These are phyloP conservation scores for Jackrogersella multiformis DNA, from an alignment of 495 filamentous ascomycete genomes.

Conservation along the genomic window DNA sequence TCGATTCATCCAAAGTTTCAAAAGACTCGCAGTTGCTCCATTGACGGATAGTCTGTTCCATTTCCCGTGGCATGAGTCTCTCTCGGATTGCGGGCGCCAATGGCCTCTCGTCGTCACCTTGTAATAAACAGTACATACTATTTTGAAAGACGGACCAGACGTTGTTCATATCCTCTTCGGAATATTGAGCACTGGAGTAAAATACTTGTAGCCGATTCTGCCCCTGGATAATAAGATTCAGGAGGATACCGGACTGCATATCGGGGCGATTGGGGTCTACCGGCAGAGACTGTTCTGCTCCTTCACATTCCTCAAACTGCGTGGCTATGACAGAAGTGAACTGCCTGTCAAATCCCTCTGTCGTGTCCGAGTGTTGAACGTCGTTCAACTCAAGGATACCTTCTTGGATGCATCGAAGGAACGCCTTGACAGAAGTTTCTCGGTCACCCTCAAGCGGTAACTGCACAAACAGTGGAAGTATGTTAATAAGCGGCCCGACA, in stretches of 20 bases:
- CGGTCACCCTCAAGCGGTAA: not conserved
- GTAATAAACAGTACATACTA: not conserved
- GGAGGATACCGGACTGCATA: not conserved
- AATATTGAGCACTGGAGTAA: not conserved
- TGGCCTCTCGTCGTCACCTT: not conserved
- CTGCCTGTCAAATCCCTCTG: not conserved
- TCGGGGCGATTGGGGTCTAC: not conserved
- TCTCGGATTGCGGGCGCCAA: not conserved
- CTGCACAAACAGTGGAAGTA: not conserved
- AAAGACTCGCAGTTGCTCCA: not conserved
- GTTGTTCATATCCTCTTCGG: not conserved
- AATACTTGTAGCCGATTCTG: not conserved
- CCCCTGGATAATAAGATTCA: not conserved
- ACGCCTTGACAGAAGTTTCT: not conserved
- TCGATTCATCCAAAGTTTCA: not conserved
- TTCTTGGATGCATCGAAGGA: not conserved
- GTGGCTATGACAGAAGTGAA: not conserved
- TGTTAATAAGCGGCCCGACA: not conserved
- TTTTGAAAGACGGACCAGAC: not conserved
- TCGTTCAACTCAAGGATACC: not conserved
- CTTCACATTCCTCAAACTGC: not conserved
- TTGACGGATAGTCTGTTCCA: not conserved
- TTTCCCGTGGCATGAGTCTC: not conserved
- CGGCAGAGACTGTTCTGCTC: not conserved
- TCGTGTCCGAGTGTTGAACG: not conserved